Percentiles rank a stretch among this genome's conserved stretches.
Conservation (phyloP, 148 eudicot species). For the Oxyria digyna region DNA sequence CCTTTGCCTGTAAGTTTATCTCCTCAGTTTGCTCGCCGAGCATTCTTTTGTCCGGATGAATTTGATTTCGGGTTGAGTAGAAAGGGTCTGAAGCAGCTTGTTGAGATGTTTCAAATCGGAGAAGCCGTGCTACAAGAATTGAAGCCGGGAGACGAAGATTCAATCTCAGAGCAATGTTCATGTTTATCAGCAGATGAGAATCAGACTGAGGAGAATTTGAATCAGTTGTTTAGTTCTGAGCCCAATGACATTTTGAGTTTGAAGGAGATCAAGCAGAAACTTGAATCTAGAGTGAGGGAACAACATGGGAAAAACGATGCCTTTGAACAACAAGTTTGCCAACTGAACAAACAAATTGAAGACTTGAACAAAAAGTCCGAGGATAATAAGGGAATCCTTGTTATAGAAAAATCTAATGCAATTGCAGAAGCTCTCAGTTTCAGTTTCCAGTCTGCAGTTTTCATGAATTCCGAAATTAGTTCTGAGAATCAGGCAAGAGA, state of each 20-base stretch:
- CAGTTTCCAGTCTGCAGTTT: too few relatives aligned
- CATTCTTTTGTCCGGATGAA: conserved; percentile 29
- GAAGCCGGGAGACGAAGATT: conserved; percentile 17
- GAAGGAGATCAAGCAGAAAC: conserved; percentile 55
- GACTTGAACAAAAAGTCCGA: conserved; percentile 19
- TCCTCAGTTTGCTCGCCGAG: conserved; percentile 17
- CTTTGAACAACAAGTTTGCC: conserved; percentile 42
- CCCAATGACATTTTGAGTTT: conserved; percentile 40
- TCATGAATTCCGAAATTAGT: too few relatives aligned
- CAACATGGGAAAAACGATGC: conserved; percentile 41
- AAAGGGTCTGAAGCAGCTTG: conserved; percentile 60
- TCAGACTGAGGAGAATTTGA: conserved; percentile 39
- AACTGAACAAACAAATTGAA: conserved; percentile 53
- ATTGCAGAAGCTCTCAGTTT: too few relatives aligned
- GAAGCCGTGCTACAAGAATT: conserved; percentile 18
- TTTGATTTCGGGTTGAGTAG: conserved; percentile 20
- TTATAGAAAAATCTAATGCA: too few relatives aligned
- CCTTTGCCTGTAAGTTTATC: conserved; percentile 24
- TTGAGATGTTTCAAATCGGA: conserved; percentile 41
- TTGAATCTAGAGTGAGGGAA: conserved; percentile 49
- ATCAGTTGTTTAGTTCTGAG: conserved; percentile 49
- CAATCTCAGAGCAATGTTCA: conserved; percentile 14
- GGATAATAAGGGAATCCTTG: too few relatives aligned
- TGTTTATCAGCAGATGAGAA: conserved; percentile 32
- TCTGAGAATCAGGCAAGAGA: too few relatives aligned